phyloP scores from a whole-genome alignment of 1,284 basidiomycete species.

The Trametes sp. region DNA sequence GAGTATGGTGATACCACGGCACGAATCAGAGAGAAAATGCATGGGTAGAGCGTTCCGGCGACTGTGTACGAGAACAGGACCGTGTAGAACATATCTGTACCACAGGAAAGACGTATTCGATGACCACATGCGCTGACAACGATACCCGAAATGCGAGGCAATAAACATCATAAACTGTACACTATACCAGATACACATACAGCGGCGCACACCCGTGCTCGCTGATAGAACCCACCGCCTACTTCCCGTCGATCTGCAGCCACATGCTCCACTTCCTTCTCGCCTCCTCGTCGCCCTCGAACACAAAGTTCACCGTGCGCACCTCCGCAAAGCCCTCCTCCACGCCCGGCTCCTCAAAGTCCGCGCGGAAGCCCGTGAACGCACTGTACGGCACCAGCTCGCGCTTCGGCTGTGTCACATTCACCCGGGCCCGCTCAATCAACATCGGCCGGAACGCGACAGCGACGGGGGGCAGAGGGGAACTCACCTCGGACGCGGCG shows the following conservation, averaged over 20 bases:
- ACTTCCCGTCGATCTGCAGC: constrained; percentile 74
- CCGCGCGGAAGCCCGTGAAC: constrained; percentile 64
- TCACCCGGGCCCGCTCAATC: neutral
- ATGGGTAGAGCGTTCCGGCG: neutral
- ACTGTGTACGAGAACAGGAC: constrained; percentile 3
- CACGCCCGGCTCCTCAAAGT: constrained; percentile 70
- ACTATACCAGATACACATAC: neutral
- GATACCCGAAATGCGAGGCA: too few relatives aligned
- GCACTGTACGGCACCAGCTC: constrained; percentile 71
- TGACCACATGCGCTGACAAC: too few relatives aligned
- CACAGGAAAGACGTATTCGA: neutral
- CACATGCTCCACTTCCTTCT: constrained; percentile 79
- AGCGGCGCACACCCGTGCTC: neutral
- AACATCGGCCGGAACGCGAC: neutral
- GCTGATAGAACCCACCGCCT: neutral
- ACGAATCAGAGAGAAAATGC: neutral
- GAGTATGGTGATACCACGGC: neutral
- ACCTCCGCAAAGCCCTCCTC: constrained; percentile 83
- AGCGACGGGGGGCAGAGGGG: neutral
- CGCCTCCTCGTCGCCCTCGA: constrained; percentile 78
- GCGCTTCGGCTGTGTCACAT: constrained; percentile 51
- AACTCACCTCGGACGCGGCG: constrained; percentile 39
- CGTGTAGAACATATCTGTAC: neutral
- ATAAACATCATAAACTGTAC: too few relatives aligned
- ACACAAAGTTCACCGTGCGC: constrained; percentile 80